A percentile compares a stretch with the other conserved stretches of the same genome.
phyloP scores from a whole-genome alignment of 2,329 filamentous ascomycete species.

The Cladosporium sp. region DNA sequence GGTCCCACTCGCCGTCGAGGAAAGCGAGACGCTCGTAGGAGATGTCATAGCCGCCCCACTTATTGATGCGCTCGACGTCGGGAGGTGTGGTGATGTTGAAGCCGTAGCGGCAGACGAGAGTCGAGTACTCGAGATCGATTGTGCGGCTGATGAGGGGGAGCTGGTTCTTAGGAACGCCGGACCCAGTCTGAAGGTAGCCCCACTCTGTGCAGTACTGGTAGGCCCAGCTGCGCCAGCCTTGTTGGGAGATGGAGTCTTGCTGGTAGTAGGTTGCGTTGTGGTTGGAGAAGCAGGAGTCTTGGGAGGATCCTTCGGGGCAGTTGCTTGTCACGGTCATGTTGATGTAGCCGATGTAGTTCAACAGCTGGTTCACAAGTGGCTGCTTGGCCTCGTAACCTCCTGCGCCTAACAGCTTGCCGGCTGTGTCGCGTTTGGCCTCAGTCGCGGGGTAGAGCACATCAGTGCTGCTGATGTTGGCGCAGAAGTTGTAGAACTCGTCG shows the following conservation, averaged over 20 bases:
- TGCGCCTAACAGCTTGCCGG: conserved; percentile 42
- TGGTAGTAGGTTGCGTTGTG: conserved; percentile 47
- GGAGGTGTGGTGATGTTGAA: conserved; percentile 67
- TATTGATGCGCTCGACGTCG: conserved; percentile 65
- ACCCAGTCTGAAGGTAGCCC: conserved; percentile 72
- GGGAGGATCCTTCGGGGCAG: conserved; percentile 38
- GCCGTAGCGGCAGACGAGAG: conserved; percentile 58
- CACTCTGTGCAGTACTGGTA: conserved; percentile 54
- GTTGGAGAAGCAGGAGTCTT: conserved; percentile 50
- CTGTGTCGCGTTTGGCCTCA: conserved; percentile 35
- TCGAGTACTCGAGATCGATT: conserved; percentile 60
- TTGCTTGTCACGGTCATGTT: conserved; percentile 40
- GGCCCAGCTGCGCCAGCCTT: conserved; percentile 49
- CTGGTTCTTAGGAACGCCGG: conserved; percentile 59
- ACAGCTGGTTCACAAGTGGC: conserved; percentile 46
- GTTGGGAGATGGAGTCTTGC: conserved; percentile 38
- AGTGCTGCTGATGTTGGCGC: conserved; percentile 51
- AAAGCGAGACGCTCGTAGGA: conserved; percentile 71
- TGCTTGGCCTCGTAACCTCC: conserved; percentile 44
- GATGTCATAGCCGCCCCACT: conserved; percentile 67
- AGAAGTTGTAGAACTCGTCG: conserved; percentile 50
- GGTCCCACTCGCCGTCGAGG: conserved; percentile 73
- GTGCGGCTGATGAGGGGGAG: conserved; percentile 69
- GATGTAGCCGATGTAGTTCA: conserved; percentile 57
- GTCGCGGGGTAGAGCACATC: conserved; percentile 42